These are phyloP conservation scores for Aurifilum marmelostoma DNA, from an alignment of 2,329 filamentous ascomycete genomes.

Conservation along the genomic window DNA sequence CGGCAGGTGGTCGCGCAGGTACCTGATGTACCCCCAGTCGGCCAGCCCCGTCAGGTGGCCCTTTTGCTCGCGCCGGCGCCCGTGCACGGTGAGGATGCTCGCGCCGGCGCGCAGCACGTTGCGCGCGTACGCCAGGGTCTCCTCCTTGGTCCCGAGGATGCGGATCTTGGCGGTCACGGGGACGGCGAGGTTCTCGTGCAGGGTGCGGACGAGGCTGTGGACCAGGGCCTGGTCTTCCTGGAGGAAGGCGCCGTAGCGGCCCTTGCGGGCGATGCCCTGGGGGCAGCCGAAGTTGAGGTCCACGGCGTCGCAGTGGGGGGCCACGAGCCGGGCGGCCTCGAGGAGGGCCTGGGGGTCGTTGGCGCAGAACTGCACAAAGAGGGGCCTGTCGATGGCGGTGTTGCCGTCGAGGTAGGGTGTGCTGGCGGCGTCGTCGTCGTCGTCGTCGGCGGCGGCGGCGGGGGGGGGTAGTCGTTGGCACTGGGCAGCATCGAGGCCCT, in stretches of 20 bases:
- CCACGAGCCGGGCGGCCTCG: conserved; percentile 74
- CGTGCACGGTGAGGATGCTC: conserved; percentile 92
- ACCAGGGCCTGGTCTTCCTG: conserved; percentile 91
- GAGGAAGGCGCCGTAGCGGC: conserved; percentile 90
- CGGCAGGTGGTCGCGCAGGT: conserved; percentile 80
- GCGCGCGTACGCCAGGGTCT: conserved; percentile 84
- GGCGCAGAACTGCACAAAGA: conserved; percentile 96
- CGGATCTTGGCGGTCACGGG: conserved; percentile 96
- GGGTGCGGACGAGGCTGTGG: conserved; percentile 77
- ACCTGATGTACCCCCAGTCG: conserved; percentile 86
- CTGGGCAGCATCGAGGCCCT: conserved; percentile 29
- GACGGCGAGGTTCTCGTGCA: conserved; percentile 76
- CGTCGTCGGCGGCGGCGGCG: conserved; percentile 28
- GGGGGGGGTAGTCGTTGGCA: conserved; percentile 1
- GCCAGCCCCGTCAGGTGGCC: conserved; percentile 92
- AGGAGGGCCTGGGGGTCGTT: conserved; percentile 83
- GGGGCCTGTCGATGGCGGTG: conserved; percentile 78
- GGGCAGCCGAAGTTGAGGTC: conserved; percentile 96
- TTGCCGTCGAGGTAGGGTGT: conserved; percentile 80
- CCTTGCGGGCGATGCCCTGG: conserved; percentile 89
- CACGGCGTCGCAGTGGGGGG: conserved; percentile 90
- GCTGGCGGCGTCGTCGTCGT: conserved; percentile 28
- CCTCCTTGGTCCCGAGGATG: conserved; percentile 82
- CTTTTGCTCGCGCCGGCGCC: conserved; percentile 87
- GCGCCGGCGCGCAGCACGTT: conserved; percentile 87